These are phyloP conservation scores for Cystobasidiaceae sp. DNA, from an alignment of 1,284 basidiomycete genomes.

Conservation along the genomic window DNA sequence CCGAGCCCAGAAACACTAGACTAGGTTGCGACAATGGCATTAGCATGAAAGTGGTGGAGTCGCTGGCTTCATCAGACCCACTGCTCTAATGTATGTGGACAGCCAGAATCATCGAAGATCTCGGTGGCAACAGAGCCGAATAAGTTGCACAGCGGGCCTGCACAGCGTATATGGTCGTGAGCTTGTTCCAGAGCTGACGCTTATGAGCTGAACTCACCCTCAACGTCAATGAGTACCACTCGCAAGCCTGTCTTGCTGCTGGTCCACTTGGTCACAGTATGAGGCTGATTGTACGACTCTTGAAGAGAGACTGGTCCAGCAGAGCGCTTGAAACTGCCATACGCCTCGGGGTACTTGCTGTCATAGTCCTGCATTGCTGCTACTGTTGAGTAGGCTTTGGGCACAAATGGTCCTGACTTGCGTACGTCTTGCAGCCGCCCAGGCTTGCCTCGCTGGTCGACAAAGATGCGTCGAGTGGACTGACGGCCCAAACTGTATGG, in stretches of 20 bases:
- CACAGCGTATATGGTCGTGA: no score
- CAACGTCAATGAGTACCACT: constrained; percentile 50
- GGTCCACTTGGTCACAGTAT: constrained; percentile 38
- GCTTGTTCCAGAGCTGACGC: no score
- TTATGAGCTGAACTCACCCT: constrained; percentile 40
- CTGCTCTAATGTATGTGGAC: constrained; percentile 85
- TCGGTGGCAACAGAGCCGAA: constrained; percentile 65
- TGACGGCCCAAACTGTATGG: no score
- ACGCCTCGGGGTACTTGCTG: constrained; percentile 10
- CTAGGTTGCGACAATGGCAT: constrained; percentile 47
- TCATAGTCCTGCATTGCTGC: neutral
- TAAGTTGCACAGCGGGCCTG: constrained; percentile 25
- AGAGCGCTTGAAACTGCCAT: constrained; percentile 24
- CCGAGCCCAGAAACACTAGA: constrained; percentile 88
- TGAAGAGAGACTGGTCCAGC: constrained; percentile 18
- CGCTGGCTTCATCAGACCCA: neutral
- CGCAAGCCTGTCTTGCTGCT: constrained; percentile 43
- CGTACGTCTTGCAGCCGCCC: neutral
- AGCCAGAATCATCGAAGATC: constrained; percentile 61
- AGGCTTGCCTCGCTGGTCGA: neutral
- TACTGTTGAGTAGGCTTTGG: neutral
- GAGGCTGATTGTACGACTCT: constrained; percentile 21
- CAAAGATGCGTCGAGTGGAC: no score
- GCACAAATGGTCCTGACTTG: neutral
- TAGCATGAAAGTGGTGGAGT: neutral